Conservation (phyloP, 2,329 filamentous ascomycete genomes). For the Furcasterigmium furcatum region DNA sequence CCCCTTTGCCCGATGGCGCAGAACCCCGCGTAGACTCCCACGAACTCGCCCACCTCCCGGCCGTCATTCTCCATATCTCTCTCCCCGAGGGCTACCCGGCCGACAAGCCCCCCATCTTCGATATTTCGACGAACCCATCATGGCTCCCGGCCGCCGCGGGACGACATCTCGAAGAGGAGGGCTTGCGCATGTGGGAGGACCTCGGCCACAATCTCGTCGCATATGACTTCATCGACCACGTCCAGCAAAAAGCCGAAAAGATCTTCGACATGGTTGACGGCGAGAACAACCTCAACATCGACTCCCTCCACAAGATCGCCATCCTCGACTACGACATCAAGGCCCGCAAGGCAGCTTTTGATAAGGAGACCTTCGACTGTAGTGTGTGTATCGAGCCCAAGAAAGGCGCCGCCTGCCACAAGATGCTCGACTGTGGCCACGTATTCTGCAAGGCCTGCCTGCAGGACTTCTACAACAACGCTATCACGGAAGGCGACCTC, state of each 20-base stretch:
- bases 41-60: slow-evolving; percentile 54
- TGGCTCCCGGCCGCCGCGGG: slow-evolving; percentile 53
- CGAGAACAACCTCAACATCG: slow-evolving; percentile 46
- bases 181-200: slow-evolving; percentile 57
- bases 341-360: slow-evolving; percentile 71
- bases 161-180: slow-evolving; percentile 47
- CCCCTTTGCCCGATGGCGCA: slow-evolving; percentile 7
- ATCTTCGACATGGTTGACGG: slow-evolving; percentile 55
- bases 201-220: slow-evolving; percentile 55
- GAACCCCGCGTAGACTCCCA: slow-evolving; percentile 37
- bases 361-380: slow-evolving; percentile 82
- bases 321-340: slow-evolving; percentile 77
- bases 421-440: slow-evolving; percentile 79
- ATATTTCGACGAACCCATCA: slow-evolving; percentile 49
- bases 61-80: slow-evolving; percentile 48
- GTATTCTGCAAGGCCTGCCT: slow-evolving; percentile 90
- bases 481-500: slow-evolving; percentile 82
- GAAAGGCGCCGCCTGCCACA: slow-evolving; percentile 79
- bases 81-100: slow-evolving; percentile 59
- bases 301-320: slow-evolving; percentile 58
- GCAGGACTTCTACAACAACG: slow-evolving; percentile 84
- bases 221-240: slow-evolving; percentile 61
- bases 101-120: slow-evolving; percentile 44
- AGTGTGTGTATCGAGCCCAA: slow-evolving; percentile 89
- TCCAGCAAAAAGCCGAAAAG: slow-evolving; percentile 55